Conservation (phyloP, 495 filamentous ascomycete genomes). For the Filosporella fistucella region DNA sequence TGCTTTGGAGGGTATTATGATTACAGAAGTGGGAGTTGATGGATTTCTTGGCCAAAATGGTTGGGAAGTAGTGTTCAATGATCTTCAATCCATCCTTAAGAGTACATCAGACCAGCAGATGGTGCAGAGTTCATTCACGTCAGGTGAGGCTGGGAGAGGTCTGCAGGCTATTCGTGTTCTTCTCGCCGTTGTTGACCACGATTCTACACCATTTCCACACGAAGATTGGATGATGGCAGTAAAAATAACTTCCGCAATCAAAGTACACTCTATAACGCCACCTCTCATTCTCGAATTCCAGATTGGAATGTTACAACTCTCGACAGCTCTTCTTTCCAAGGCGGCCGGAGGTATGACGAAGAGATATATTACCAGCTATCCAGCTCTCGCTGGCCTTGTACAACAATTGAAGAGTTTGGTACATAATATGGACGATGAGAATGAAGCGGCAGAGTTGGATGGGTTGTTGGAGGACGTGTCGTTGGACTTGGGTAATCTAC, state of each 20-base stretch:
- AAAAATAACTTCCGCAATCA: constrained; percentile 32
- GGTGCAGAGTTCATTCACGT: background rate
- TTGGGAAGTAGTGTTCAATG: constrained; percentile 42
- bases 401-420: constrained; percentile 24
- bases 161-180: constrained; percentile 49
- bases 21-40: constrained; percentile 37
- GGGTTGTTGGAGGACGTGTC: constrained; percentile 22
- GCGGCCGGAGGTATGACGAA: constrained; percentile 37
- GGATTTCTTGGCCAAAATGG: constrained; percentile 38
- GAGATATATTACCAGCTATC: constrained; percentile 36
- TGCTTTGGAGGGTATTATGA: constrained; percentile 46
- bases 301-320: constrained; percentile 46
- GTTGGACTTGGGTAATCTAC: constrained; percentile 20
- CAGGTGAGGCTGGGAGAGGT: constrained; percentile 35
- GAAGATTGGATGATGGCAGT: constrained; percentile 47
- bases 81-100: constrained; percentile 37
- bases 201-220: constrained; percentile 25
- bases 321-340: constrained; percentile 39
- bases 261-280: constrained; percentile 22
- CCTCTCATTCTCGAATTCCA: constrained; percentile 34
- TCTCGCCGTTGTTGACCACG: constrained; percentile 38
- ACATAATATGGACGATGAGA: constrained; percentile 16
- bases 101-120: constrained; percentile 3
- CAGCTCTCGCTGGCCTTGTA: constrained; percentile 36
- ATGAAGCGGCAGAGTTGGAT: constrained; percentile 20